A percentile compares a stretch with the other conserved stretches of the same genome.
Evolutionary conservation across 345 rosid genomes (phyloP).

Genomic region (Brassica nigra): DNA sequence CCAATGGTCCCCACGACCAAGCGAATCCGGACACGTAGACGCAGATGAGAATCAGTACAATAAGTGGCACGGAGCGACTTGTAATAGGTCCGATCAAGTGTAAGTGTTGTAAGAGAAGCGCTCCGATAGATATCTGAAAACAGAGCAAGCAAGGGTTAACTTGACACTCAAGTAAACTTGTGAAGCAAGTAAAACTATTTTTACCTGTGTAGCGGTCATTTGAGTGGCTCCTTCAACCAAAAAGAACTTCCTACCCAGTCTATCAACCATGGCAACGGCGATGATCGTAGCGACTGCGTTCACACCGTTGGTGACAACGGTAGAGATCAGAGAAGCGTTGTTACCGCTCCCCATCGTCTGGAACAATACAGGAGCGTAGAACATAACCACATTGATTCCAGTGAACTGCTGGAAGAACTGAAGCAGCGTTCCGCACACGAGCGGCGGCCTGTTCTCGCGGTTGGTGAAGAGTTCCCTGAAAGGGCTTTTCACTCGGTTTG

Average conservation of each 20-base stretch:
- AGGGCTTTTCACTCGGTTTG: slow-evolving; percentile 50
- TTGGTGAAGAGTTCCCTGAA: slow-evolving; percentile 42
- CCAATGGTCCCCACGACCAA: slow-evolving; percentile 75
- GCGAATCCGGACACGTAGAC: slow-evolving; percentile 61
- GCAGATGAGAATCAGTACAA: slow-evolving; percentile 50
- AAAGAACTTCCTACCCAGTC: slow-evolving; percentile 20
- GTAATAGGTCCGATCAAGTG: slow-evolving; percentile 26
- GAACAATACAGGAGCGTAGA: slow-evolving; percentile 44
- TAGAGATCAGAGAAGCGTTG: slow-evolving; percentile 31
- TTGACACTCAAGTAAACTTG: slow-evolving; percentile 18
- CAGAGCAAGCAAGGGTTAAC: not conserved
- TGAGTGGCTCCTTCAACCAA: slow-evolving; percentile 28
- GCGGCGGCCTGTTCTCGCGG: slow-evolving; percentile 49
- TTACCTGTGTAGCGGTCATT: slow-evolving; percentile 35
- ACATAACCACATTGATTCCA: slow-evolving; percentile 51
- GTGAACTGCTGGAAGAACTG: slow-evolving; percentile 75
- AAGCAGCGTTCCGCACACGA: slow-evolving; percentile 50
- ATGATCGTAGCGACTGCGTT: slow-evolving; percentile 29
- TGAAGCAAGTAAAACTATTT: not conserved
- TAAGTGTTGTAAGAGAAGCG: slow-evolving; percentile 8
- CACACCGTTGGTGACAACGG: slow-evolving; percentile 37
- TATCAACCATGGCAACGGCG: slow-evolving; percentile 14
- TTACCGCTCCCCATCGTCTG: slow-evolving; percentile 42
- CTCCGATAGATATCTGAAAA: slow-evolving; percentile 26
- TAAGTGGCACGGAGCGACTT: slow-evolving; percentile 12